These are phyloP conservation scores for Pisolithus marmoratus DNA, from an alignment of 768 basidiomycete species.

Conservation along the genomic window DNA sequence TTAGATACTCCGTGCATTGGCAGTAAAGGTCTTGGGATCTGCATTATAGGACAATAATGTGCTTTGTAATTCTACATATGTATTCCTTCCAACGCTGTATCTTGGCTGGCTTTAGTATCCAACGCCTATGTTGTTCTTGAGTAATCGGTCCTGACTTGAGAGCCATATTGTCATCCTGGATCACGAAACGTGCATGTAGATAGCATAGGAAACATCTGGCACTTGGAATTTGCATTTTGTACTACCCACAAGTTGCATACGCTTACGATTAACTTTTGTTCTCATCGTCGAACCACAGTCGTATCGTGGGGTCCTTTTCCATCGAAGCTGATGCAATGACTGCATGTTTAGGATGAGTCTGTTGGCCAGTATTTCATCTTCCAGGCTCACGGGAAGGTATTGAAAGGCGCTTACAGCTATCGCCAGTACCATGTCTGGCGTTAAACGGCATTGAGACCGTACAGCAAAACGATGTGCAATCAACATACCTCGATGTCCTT, in stretches of 20 bases:
- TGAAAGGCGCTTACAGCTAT: conserved; percentile 52
- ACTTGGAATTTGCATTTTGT: too few species aligned
- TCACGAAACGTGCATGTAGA: too few species aligned
- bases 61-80: conserved; percentile 6
- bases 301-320: conserved; percentile 83
- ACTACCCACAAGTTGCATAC: too few species aligned
- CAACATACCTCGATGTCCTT: conserved; percentile 72
- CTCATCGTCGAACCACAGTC: conserved; percentile 63
- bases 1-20: conserved; percentile 76
- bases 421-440: conserved; percentile 61
- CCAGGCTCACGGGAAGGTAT: neutral
- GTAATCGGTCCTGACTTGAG: too few species aligned
- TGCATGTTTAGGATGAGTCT: conserved; percentile 72
- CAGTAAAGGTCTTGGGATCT: conserved; percentile 77
- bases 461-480: neutral
- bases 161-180: too few species aligned
- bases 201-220: too few species aligned
- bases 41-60: conserved; percentile 28
- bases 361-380: conserved; percentile 9
- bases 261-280: too few species aligned
- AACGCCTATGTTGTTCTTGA: too few species aligned
- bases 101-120: too few species aligned
- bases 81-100: neutral
- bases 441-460: neutral
- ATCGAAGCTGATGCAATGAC: conserved; percentile 86